Evolutionary conservation across 148 eudicot genomes (phyloP), one percentile per base, ranked within the genome.

Genomic region (Polygonum maritimum): DNA sequence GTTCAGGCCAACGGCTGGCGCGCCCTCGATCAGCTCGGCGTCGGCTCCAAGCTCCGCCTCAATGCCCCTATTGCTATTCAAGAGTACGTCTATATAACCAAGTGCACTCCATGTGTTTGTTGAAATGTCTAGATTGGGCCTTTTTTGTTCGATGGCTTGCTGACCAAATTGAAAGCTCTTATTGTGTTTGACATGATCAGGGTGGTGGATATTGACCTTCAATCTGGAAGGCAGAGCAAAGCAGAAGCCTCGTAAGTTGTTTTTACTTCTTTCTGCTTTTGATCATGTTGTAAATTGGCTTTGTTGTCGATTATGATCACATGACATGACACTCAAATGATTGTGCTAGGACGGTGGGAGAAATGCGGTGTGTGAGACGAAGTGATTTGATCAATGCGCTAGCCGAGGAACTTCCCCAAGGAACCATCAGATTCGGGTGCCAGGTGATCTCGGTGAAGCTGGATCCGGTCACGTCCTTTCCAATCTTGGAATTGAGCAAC

Each of bases 1-100:
- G 74, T 88, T 22, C 75, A 78, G 31, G 49, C 83, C 44, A 88
- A 88, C 71, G 92, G 89, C 7, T 88, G 87, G 88, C 86, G 87
- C 33, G 89, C 89, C 38, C 86, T 86, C 3, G 84, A 81, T 65
- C 88, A 87, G 69, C 87, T 89, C 38, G 88, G 89, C 31, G 78
- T 89, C 19, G 87, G 79, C 7, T 76, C 82, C 69, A 41, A 54
- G n/a, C 87, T 89, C 41, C 76, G 77, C 18, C 80, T 76, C 35
- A 79, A 76, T 14, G 75, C 81, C n/a, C 73, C 73, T 70, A 71
- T 79, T 70, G 80, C 82, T 36, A 13, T 85, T 26, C 76, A 69
- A 1, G 67, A 78, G 89, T 85, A 77, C 16, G 76, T 16, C 60
- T n/a, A 33, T 0, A 22, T 26, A 39, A 39, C 45, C 47, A 16